A percentile compares a stretch with the other conserved stretches of the same genome.
phyloP scores from a whole-genome alignment of 768 basidiomycete species.

The Neoboletus brunneissimus region DNA sequence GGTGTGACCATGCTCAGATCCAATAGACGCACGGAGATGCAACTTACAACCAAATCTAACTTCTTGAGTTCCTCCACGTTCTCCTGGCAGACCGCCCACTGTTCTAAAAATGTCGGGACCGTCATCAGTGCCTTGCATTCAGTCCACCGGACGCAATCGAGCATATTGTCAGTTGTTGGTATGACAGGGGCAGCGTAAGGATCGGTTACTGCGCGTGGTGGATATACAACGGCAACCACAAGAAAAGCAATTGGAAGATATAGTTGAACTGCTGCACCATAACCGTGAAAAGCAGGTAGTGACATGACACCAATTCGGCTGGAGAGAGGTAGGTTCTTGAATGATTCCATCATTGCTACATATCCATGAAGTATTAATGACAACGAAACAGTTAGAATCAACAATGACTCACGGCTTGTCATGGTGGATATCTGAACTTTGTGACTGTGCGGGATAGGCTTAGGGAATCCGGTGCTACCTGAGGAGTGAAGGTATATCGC shows the following conservation, averaged over 20 bases:
- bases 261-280: constrained; percentile 34
- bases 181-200: constrained; percentile 12
- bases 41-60: constrained; percentile 18
- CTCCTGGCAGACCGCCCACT: constrained; percentile 9
- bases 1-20: not conserved
- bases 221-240: constrained; percentile 30
- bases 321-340: not conserved
- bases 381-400: not conserved
- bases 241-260: constrained; percentile 29
- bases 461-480: constrained; percentile 47
- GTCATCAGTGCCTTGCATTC: constrained; percentile 8
- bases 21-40: not conserved
- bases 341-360: not conserved
- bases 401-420: constrained; percentile 27
- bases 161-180: constrained; percentile 21
- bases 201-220: constrained; percentile 23
- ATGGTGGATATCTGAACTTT: constrained; percentile 30
- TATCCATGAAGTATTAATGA: not conserved
- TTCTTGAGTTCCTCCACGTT: constrained; percentile 18
- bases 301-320: constrained; percentile 28
- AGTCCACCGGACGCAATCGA: constrained; percentile 12
- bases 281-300: constrained; percentile 41
- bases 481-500: constrained; percentile 14
- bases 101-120: constrained; percentile 22
- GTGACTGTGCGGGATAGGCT: constrained; percentile 36